Evolutionary conservation across 805 yeast genomes (phyloP).

Genomic region (Yarrowia alimentaria): DNA sequence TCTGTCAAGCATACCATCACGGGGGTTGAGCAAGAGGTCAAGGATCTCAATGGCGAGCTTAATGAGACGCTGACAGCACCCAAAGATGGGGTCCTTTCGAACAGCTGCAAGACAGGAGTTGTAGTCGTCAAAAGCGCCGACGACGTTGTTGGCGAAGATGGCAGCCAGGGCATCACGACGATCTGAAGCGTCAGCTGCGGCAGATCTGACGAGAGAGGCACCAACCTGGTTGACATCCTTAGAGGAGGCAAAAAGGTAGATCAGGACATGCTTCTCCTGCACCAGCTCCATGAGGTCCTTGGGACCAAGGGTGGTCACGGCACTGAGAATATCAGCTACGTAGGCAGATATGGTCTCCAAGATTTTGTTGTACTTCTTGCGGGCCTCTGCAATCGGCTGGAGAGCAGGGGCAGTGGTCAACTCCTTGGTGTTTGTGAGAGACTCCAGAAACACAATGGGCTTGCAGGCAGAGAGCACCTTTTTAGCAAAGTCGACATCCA

Average conservation of each 20-base stretch:
- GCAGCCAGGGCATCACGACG: slow-evolving; percentile 71
- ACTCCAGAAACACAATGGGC: slow-evolving; percentile 10
- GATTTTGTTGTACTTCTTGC: slow-evolving; percentile 7
- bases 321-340: slow-evolving; percentile 11
- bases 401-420: not conserved
- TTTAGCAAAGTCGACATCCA: slow-evolving; percentile 6
- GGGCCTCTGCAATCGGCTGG: too few relatives aligned
- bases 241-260: slow-evolving; percentile 9
- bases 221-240: slow-evolving; percentile 9
- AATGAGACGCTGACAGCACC: slow-evolving; percentile 73
- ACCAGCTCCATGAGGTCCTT: slow-evolving; percentile 7
- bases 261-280: not conserved
- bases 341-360: not conserved
- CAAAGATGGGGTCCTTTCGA: slow-evolving; percentile 52
- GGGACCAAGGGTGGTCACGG: slow-evolving; percentile 7
- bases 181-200: slow-evolving; percentile 52
- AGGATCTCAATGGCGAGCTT: slow-evolving; percentile 72
- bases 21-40: slow-evolving; percentile 61
- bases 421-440: slow-evolving; percentile 7
- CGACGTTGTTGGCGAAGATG: slow-evolving; percentile 48
- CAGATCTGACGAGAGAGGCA: slow-evolving; percentile 10
- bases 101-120: slow-evolving; percentile 48
- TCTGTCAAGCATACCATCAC: slow-evolving; percentile 53
- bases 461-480: slow-evolving; percentile 6
- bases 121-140: slow-evolving; percentile 50